A percentile compares a stretch with the other conserved stretches of the same genome.
phyloP scores from a whole-genome alignment of 257 asterid genomes.

The Orobanche coerulescens region DNA sequence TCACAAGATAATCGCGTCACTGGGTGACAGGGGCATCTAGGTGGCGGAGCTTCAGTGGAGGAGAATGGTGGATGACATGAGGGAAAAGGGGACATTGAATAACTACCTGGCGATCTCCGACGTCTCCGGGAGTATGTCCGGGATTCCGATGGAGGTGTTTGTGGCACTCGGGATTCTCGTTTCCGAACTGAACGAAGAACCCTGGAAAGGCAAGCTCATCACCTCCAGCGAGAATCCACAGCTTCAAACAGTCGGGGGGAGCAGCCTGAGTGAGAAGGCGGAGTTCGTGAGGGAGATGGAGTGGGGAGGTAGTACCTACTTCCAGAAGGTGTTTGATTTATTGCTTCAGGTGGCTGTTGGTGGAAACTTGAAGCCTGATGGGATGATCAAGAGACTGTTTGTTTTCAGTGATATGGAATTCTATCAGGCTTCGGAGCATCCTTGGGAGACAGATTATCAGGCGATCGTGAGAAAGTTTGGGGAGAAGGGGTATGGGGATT shows the following conservation, averaged over 20 bases:
- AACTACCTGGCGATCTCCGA: constrained; percentile 36
- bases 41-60: constrained; percentile 58
- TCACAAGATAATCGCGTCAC: constrained; percentile 27
- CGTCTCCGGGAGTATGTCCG: constrained; percentile 38
- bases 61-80: no score
- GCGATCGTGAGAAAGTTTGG: constrained; percentile 31
- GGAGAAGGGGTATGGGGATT: no score
- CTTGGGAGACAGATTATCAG: constrained; percentile 44
- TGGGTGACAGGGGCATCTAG: constrained; percentile 10
- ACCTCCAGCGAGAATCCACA: constrained; percentile 31
- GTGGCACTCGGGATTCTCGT: constrained; percentile 42
- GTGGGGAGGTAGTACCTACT: constrained; percentile 31
- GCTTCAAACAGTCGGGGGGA: constrained; percentile 30
- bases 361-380: constrained; percentile 22
- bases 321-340: constrained; percentile 45
- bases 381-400: constrained; percentile 44
- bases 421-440: constrained; percentile 14
- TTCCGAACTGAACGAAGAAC: constrained; percentile 37
- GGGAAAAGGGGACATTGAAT: constrained; percentile 27
- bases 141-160: constrained; percentile 37
- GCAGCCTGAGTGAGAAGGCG: constrained; percentile 7
- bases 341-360: constrained; percentile 34
- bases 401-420: constrained; percentile 45
- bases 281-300: constrained; percentile 29
- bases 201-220: constrained; percentile 43